These are phyloP conservation scores for Cercophora samala DNA, from an alignment of 495 filamentous ascomycete genomes.

Conservation along the genomic window DNA sequence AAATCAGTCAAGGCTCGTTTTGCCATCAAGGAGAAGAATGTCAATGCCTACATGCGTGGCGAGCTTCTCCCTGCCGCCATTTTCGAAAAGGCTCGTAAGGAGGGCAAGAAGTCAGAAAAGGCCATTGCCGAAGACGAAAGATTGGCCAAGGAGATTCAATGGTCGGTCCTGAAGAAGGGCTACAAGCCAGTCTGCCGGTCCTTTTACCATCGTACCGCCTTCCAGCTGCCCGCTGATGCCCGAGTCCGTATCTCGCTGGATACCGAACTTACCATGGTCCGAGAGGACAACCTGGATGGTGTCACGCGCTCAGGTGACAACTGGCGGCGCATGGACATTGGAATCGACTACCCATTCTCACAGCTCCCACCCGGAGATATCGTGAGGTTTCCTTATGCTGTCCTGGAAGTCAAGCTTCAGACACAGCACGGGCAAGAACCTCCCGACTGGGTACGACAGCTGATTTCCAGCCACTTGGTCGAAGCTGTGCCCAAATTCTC, in stretches of 20 bases:
- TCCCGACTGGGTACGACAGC: slow-evolving; percentile 90
- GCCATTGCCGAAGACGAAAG: slow-evolving; percentile 89
- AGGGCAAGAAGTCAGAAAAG: slow-evolving; percentile 85
- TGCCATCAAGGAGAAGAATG: slow-evolving; percentile 90
- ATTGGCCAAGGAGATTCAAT: slow-evolving; percentile 88
- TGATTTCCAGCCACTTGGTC: slow-evolving; percentile 89
- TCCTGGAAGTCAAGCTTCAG: slow-evolving; percentile 96
- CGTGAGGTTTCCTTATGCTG: slow-evolving; percentile 90
- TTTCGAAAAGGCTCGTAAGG: slow-evolving; percentile 92
- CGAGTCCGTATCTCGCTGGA: slow-evolving; percentile 96
- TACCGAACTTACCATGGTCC: slow-evolving; percentile 88
- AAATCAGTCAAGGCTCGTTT: slow-evolving; percentile 98
- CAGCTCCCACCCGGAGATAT: slow-evolving; percentile 82
- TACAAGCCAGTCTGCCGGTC: slow-evolving; percentile 84
- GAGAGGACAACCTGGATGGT: slow-evolving; percentile 93
- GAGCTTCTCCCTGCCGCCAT: slow-evolving; percentile 74
- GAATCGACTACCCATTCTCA: slow-evolving; percentile 90
- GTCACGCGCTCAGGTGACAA: slow-evolving; percentile 72
- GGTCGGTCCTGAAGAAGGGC: slow-evolving; percentile 77
- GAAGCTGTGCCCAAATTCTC: slow-evolving; percentile 98
- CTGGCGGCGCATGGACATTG: slow-evolving; percentile 97
- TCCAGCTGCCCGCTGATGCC: slow-evolving; percentile 94
- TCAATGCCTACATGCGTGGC: slow-evolving; percentile 83
- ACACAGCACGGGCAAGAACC: slow-evolving; percentile 97
- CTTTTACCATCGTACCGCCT: slow-evolving; percentile 97